phyloP scores from a whole-genome alignment of 2,329 filamentous ascomycete species.

The Fusarium udum region DNA sequence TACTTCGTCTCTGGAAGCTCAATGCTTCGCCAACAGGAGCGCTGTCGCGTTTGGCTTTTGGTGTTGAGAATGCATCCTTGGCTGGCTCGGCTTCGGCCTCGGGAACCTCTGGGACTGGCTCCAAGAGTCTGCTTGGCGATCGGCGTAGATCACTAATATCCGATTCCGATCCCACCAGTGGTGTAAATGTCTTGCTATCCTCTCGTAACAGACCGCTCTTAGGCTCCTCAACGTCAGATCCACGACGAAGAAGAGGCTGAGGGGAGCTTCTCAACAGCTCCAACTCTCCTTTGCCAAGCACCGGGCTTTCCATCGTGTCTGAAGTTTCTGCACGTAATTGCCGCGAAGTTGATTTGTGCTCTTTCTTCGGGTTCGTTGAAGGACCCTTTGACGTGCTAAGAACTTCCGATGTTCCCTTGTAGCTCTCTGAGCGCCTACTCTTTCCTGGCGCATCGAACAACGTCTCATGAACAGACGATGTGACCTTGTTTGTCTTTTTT shows the following conservation, averaged over 20 bases:
- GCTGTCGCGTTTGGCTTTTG: slow-evolving; percentile 50
- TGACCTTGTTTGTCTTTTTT: background rate
- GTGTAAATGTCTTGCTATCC: slow-evolving; percentile 38
- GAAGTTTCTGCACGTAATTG: slow-evolving; percentile 40
- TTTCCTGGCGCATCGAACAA: slow-evolving; percentile 1
- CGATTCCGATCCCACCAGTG: slow-evolving; percentile 34
- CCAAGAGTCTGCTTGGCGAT: slow-evolving; percentile 56
- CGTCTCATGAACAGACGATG: background rate
- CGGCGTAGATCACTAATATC: slow-evolving; percentile 53
- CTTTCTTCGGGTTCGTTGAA: slow-evolving; percentile 33
- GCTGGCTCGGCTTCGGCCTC: slow-evolving; percentile 54
- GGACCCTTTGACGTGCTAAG: slow-evolving; percentile 25
- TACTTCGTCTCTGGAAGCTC: slow-evolving; percentile 51
- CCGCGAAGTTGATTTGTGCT: slow-evolving; percentile 38
- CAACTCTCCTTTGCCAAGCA: slow-evolving; percentile 47
- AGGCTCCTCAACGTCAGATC: slow-evolving; percentile 45
- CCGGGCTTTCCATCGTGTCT: slow-evolving; percentile 51
- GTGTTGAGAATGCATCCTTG: slow-evolving; percentile 17
- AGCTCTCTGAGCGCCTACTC: slow-evolving; percentile 4
- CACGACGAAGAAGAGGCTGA: slow-evolving; percentile 45
- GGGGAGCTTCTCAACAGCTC: slow-evolving; percentile 27
- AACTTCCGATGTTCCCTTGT: background rate
- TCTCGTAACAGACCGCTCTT: slow-evolving; percentile 47
- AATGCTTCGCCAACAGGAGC: slow-evolving; percentile 51
- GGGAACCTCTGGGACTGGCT: slow-evolving; percentile 61